A percentile compares a stretch with the other conserved stretches of the same genome.
These are phyloP conservation scores for Sphagnurus paluster DNA, from an alignment of 1,284 basidiomycete species.

Conservation along the genomic window DNA sequence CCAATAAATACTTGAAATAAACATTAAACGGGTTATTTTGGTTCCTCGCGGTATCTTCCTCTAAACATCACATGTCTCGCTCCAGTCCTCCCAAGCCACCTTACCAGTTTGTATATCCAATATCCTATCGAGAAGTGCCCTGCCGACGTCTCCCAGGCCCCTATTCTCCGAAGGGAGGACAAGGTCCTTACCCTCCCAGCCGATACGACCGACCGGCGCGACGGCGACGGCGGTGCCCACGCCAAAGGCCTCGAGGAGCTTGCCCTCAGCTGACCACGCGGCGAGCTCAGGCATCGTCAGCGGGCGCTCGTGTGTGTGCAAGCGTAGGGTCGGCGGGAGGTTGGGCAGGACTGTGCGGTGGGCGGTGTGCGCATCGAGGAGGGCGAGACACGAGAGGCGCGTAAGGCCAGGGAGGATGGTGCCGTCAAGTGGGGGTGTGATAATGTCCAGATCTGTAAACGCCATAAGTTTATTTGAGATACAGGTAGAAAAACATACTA, in stretches of 20 bases:
- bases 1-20: no score
- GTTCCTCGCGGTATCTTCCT: no score
- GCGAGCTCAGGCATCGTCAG: constrained; percentile 67
- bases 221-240: constrained; percentile 74
- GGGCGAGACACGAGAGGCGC: constrained; percentile 66
- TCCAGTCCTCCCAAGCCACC: constrained; percentile 43
- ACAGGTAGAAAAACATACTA: no score
- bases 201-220: constrained; percentile 57
- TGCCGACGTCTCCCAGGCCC: constrained; percentile 56
- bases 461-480: no score
- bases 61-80: constrained; percentile 21
- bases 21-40: no score
- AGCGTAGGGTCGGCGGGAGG: constrained; percentile 35
- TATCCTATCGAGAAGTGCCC: constrained; percentile 55
- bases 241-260: constrained; percentile 69
- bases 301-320: constrained; percentile 58
- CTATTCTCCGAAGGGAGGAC: constrained; percentile 43
- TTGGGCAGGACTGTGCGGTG: constrained; percentile 36
- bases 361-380: constrained; percentile 50
- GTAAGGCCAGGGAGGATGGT: constrained; percentile 78
- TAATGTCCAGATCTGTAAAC: constrained; percentile 54
- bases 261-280: constrained; percentile 46
- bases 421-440: constrained; percentile 78
- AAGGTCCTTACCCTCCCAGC: constrained; percentile 52
- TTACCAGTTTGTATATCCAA: constrained; percentile 68